A percentile compares a stretch with the other conserved stretches of the same genome.
These are phyloP conservation scores for Ophiosphaerella korrae DNA, from an alignment of 2,329 filamentous ascomycete species.

Conservation along the genomic window DNA sequence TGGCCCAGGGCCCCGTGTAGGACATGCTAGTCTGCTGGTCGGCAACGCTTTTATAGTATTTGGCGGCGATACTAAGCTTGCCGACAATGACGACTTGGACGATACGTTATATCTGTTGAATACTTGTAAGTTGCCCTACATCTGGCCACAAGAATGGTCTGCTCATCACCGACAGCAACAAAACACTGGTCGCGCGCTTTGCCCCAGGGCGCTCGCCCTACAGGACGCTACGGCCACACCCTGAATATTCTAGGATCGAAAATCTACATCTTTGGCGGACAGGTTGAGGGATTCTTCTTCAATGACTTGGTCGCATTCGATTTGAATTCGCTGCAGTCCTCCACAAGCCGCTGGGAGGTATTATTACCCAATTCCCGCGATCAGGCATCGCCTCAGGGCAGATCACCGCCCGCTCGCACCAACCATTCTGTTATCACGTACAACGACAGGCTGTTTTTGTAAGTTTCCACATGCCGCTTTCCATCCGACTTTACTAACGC, in stretches of 20 bases:
- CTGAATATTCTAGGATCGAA: conserved; percentile 96
- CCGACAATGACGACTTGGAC: conserved; percentile 87
- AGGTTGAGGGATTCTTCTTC: conserved; percentile 97
- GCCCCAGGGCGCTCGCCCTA: conserved; percentile 81
- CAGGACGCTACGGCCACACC: conserved; percentile 93
- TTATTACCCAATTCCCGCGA: conserved; percentile 77
- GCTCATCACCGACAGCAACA: conserved; percentile 68
- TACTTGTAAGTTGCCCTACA: conserved; percentile 73
- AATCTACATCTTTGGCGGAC: conserved; percentile 96
- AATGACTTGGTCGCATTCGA: conserved; percentile 97
- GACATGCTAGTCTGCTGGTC: conserved; percentile 89
- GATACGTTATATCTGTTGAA: conserved; percentile 96
- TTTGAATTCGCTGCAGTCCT: conserved; percentile 88
- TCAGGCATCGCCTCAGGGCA: conserved; percentile 44
- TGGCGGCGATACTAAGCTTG: conserved; percentile 96
- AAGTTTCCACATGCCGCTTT: conserved; percentile 49
- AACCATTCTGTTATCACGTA: conserved; percentile 93
- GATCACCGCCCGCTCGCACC: conserved; percentile 78
- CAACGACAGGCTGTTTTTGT: conserved; percentile 93
- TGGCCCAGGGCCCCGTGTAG: conserved; percentile 91
- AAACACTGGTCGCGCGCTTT: conserved; percentile 97
- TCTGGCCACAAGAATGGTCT: not conserved
- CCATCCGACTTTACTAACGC: conserved; percentile 11
- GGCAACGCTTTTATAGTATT: conserved; percentile 99
- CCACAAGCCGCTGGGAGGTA: conserved; percentile 92